These are phyloP conservation scores for Coemansia guatemalensis DNA, from an alignment of 192 early-diverging fungal genomes.

Conservation along the genomic window DNA sequence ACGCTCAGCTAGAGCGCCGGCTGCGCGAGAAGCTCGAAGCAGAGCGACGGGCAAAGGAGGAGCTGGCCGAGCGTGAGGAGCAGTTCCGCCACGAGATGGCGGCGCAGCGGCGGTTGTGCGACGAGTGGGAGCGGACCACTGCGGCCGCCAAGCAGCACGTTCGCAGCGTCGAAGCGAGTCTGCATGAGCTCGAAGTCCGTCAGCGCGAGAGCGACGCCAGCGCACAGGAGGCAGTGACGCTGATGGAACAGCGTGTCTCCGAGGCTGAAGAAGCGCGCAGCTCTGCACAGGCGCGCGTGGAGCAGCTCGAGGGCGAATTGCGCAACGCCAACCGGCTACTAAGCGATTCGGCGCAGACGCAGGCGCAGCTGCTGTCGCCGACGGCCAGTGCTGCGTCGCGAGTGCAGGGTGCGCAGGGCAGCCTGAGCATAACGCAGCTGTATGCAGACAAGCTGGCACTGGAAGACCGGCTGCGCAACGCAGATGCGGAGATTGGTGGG, in stretches of 20 bases:
- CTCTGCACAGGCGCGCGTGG: neutral
- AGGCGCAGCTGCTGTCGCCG: slow-evolving; percentile 52
- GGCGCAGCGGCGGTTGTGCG: slow-evolving; percentile 61
- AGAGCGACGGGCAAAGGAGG: slow-evolving; percentile 51
- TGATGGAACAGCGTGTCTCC: slow-evolving; percentile 48
- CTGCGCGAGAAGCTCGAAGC: slow-evolving; percentile 57
- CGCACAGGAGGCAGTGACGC: slow-evolving; percentile 24
- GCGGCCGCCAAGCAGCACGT: slow-evolving; percentile 56
- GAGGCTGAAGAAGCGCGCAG: slow-evolving; percentile 38
- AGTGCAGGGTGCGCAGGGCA: slow-evolving; percentile 44
- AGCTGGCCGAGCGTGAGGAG: slow-evolving; percentile 59
- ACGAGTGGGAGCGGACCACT: slow-evolving; percentile 60
- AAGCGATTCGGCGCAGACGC: slow-evolving; percentile 12
- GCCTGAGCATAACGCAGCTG: slow-evolving; percentile 64
- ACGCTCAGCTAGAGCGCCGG: slow-evolving; percentile 40
- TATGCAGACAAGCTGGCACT: slow-evolving; percentile 60
- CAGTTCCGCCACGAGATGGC: slow-evolving; percentile 69
- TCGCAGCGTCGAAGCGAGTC: slow-evolving; percentile 54
- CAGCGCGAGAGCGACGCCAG: slow-evolving; percentile 41
- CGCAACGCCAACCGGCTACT: slow-evolving; percentile 34
- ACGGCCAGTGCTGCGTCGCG: slow-evolving; percentile 55
- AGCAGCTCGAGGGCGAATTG: slow-evolving; percentile 24
- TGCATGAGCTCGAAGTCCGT: slow-evolving; percentile 54
- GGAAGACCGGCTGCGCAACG: slow-evolving; percentile 50
- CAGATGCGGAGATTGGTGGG: slow-evolving; percentile 51